These are phyloP conservation scores for Skeletonema tropicum DNA, from an alignment of 108 stramenopile genomes.

Conservation along the genomic window DNA sequence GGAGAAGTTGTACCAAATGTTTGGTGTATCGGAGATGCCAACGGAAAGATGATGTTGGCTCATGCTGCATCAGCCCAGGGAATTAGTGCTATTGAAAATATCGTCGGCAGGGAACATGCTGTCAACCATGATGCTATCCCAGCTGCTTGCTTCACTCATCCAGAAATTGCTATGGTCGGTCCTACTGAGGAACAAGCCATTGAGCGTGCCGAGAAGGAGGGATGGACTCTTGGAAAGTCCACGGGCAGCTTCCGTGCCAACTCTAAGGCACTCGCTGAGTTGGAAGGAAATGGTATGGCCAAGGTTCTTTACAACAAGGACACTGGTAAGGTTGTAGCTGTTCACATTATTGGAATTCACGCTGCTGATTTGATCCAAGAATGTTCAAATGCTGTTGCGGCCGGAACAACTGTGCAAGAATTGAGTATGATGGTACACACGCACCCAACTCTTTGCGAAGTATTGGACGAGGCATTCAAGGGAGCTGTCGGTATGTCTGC, in stretches of 20 bases:
- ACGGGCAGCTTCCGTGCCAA: slow-evolving; percentile 96
- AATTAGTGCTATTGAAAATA: slow-evolving; percentile 97
- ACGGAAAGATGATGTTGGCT: slow-evolving; percentile 99
- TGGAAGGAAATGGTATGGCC: slow-evolving; percentile 97
- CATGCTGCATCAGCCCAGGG: slow-evolving; percentile 98
- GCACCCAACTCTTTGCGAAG: slow-evolving; percentile 97
- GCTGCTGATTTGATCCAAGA: slow-evolving; percentile 99
- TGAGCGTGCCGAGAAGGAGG: slow-evolving; percentile 91
- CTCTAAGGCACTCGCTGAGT: slow-evolving; percentile 98
- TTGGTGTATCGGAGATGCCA: slow-evolving; percentile 99
- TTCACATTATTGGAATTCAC: slow-evolving; percentile 98
- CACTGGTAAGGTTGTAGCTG: slow-evolving; percentile 94
- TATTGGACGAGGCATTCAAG: slow-evolving; percentile 99
- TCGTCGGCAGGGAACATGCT: slow-evolving; percentile 84
- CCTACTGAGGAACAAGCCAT: slow-evolving; percentile 96
- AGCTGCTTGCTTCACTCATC: slow-evolving; percentile 98
- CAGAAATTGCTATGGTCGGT: slow-evolving; percentile 98
- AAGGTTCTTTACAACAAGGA: slow-evolving; percentile 99
- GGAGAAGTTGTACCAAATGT: slow-evolving; percentile 86
- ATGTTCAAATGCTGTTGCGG: slow-evolving; percentile 97
- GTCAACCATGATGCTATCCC: slow-evolving; percentile 96
- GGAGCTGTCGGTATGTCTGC: slow-evolving; percentile 96
- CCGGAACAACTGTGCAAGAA: slow-evolving; percentile 96
- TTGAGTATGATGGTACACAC: slow-evolving; percentile 99
- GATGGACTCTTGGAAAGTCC: slow-evolving; percentile 95